Conservation (phyloP, 176 grass and related monocot genomes). For the Melocanna baccifera region DNA sequence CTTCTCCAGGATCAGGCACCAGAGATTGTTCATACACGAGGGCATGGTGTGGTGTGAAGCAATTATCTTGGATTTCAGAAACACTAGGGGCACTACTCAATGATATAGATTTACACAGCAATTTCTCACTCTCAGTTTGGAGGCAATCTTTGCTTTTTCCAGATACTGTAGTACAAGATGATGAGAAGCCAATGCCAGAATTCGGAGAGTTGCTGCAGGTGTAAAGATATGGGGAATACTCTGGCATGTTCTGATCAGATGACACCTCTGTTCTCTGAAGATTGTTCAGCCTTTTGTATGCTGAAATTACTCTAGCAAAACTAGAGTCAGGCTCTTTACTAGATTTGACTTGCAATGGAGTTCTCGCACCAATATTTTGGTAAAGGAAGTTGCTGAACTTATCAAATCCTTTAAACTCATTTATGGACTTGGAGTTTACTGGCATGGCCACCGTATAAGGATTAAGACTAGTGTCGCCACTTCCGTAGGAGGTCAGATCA, state of each 20-base stretch:
- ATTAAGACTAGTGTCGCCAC: slow-evolving; percentile 19
- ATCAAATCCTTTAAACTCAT: slow-evolving; percentile 31
- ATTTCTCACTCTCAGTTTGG: neutral
- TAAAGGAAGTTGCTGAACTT: slow-evolving; percentile 14
- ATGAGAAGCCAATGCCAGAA: neutral
- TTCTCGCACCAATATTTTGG: slow-evolving; percentile 29
- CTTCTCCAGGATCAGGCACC: neutral
- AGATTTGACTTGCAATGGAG: slow-evolving; percentile 15
- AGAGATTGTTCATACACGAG: neutral
- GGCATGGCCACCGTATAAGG: slow-evolving; percentile 48
- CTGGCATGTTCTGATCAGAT: neutral
- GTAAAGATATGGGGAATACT: neutral
- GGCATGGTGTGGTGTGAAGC: neutral
- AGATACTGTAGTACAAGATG: neutral
- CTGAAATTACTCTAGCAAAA: slow-evolving; percentile 30
- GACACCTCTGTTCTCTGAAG: slow-evolving; percentile 41
- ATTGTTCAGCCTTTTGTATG: slow-evolving; percentile 7
- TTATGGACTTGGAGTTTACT: slow-evolving; percentile 53
- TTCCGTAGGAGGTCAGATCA: slow-evolving; percentile 35
- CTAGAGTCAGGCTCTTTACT: slow-evolving; percentile 25
- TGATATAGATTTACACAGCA: neutral
- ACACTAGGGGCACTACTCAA: neutral
- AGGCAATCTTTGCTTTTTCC: neutral
- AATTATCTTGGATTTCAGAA: neutral
- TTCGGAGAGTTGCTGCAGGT: neutral